Conservation (phyloP, 108 stramenopile species). For the Stephanodiscus minutulus region DNA sequence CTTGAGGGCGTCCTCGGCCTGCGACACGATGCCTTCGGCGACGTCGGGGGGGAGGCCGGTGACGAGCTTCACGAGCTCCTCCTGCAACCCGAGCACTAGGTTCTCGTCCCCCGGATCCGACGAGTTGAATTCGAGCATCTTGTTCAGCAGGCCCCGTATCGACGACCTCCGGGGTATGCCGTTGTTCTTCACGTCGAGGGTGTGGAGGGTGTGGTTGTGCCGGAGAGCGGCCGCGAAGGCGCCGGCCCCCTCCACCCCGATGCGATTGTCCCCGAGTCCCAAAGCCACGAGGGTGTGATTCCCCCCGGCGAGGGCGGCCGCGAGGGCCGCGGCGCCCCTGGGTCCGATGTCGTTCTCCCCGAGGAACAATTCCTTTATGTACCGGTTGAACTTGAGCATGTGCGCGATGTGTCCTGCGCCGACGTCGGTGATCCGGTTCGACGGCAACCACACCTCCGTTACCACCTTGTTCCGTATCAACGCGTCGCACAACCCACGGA, state of each 20-base stretch:
- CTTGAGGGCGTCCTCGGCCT: slow-evolving; percentile 48
- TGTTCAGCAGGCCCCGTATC: slow-evolving; percentile 35
- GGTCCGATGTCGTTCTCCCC: slow-evolving; percentile 48
- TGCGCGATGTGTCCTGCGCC: slow-evolving; percentile 43
- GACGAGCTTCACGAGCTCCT: slow-evolving; percentile 32
- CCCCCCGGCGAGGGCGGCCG: slow-evolving; percentile 31
- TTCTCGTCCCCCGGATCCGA: slow-evolving; percentile 45
- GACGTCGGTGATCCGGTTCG: slow-evolving; percentile 40
- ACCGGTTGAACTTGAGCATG: slow-evolving; percentile 40
- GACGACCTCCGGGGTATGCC: slow-evolving; percentile 37
- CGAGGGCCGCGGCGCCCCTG: slow-evolving; percentile 40
- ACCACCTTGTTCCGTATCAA: slow-evolving; percentile 39
- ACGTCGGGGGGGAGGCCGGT: slow-evolving; percentile 33
- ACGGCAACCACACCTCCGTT: slow-evolving; percentile 48
- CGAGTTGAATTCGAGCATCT: slow-evolving; percentile 50
- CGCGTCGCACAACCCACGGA: slow-evolving; percentile 35
- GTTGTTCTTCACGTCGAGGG: slow-evolving; percentile 45
- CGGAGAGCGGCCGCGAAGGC: slow-evolving; percentile 45
- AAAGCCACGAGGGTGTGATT: slow-evolving; percentile 37
- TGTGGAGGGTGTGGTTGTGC: slow-evolving; percentile 41
- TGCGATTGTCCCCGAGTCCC: slow-evolving; percentile 43
- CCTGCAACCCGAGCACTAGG: slow-evolving; percentile 44
- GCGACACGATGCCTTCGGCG: slow-evolving; percentile 34
- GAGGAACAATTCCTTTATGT: slow-evolving; percentile 42
- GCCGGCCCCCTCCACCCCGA: slow-evolving; percentile 45